phyloP scores from a whole-genome alignment of 73 alveolate genomes.

The Paramecium tetraurelia region DNA sequence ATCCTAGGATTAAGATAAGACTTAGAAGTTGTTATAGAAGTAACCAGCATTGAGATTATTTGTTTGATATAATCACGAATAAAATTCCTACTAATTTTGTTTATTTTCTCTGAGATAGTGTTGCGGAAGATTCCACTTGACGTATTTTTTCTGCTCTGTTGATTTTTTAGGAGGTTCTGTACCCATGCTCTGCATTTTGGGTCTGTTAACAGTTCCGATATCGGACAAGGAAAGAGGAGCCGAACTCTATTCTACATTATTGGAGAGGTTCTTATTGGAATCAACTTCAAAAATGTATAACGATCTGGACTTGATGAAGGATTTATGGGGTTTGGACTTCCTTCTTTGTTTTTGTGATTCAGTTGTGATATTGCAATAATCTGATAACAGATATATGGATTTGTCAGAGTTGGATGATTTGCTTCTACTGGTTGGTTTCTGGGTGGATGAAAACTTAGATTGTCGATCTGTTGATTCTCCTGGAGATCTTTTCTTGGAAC shows the following conservation, averaged over 20 bases:
- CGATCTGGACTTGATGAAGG: background rate
- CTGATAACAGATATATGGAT: background rate
- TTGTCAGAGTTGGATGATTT: background rate
- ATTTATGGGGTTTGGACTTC: background rate
- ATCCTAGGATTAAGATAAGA: background rate
- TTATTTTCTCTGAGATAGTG: background rate
- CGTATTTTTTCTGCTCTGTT: background rate
- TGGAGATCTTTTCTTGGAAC: background rate
- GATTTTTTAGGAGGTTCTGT: background rate
- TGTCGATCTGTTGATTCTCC: background rate
- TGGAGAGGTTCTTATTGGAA: background rate
- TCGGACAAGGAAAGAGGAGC: background rate
- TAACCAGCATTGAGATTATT: slow-evolving; percentile 3
- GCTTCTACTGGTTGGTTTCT: background rate
- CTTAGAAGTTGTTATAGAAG: background rate
- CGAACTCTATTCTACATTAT: background rate
- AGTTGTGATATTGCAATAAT: background rate
- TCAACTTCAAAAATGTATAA: background rate
- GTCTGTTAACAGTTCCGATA: background rate
- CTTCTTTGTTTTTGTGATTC: background rate
- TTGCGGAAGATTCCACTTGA: background rate
- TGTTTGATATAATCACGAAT: background rate
- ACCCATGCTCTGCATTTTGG: background rate
- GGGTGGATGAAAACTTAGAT: background rate
- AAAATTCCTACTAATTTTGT: background rate